Evolutionary conservation across 1,284 basidiomycete genomes (phyloP).

Genomic region (Fomitopsis pinicola): DNA sequence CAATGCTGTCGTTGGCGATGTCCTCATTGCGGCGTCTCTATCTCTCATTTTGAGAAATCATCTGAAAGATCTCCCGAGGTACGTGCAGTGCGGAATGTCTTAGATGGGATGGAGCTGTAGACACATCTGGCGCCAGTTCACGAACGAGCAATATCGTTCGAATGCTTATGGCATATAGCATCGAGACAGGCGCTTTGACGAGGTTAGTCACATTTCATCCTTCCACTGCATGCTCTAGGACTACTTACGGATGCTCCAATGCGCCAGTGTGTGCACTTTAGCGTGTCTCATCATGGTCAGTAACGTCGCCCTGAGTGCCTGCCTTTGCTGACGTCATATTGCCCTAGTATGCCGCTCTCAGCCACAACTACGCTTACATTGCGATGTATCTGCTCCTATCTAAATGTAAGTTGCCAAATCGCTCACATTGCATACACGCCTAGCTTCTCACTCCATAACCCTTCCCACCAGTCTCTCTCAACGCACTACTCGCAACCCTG

Average conservation of each 20-base stretch:
- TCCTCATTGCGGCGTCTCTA: background rate
- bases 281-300: background rate
- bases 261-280: background rate
- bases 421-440: no score
- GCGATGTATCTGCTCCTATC: background rate
- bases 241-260: background rate
- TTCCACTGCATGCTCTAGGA: background rate
- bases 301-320: no score
- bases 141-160: background rate
- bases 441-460: background rate
- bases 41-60: background rate
- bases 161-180: background rate
- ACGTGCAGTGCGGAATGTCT: background rate
- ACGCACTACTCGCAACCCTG: background rate
- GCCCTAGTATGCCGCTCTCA: background rate
- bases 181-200: background rate
- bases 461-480: background rate
- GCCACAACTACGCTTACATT: background rate
- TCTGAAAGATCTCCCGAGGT: background rate
- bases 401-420: background rate
- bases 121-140: background rate
- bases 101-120: background rate
- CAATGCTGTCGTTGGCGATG: background rate
- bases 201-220: background rate
- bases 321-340: background rate